Conservation (phyloP, 2,329 filamentous ascomycete species). For the Chaetomiaceae sp. region DNA sequence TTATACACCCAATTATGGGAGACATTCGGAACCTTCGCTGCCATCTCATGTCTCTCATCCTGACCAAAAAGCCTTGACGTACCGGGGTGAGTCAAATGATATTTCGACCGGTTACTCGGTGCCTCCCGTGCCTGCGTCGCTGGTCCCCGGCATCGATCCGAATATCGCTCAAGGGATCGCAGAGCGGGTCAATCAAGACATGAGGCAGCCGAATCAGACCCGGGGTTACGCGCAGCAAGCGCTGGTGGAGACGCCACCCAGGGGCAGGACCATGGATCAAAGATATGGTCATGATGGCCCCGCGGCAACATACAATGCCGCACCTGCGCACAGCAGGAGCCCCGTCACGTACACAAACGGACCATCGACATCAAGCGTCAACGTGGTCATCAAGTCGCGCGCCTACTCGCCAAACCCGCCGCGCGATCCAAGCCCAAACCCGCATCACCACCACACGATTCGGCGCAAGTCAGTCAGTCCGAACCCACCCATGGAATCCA, state of each 20-base stretch:
- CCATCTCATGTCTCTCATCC: slow-evolving; percentile 30
- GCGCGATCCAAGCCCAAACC: slow-evolving; percentile 36
- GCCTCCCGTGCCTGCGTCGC: slow-evolving; percentile 50
- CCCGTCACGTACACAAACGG: slow-evolving; percentile 39
- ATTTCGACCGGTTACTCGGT: slow-evolving; percentile 37
- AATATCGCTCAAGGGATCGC: slow-evolving; percentile 52
- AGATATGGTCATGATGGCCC: slow-evolving; percentile 29
- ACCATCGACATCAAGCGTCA: slow-evolving; percentile 28
- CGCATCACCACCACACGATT: slow-evolving; percentile 42
- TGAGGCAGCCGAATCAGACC: slow-evolving; percentile 36
- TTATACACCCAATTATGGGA: slow-evolving; percentile 21
- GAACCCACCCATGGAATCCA: slow-evolving; percentile 49
- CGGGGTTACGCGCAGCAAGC: slow-evolving; percentile 42
- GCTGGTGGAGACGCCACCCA: slow-evolving; percentile 37
- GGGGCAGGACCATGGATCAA: slow-evolving; percentile 39
- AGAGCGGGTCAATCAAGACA: slow-evolving; percentile 54
- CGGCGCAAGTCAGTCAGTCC: slow-evolving; percentile 72
- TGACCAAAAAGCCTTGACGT: slow-evolving; percentile 31
- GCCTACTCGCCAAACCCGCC: slow-evolving; percentile 40
- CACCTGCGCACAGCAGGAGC: slow-evolving; percentile 44
- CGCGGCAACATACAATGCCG: slow-evolving; percentile 32
- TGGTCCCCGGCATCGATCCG: slow-evolving; percentile 59
- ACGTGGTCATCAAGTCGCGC: slow-evolving; percentile 38
- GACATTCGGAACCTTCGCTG: slow-evolving; percentile 24
- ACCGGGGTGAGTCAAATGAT: slow-evolving; percentile 37